A percentile compares a stretch with the other conserved stretches of the same genome.
These are phyloP conservation scores for Lagenidium giganteum DNA, from an alignment of 352 stramenopile species.

Conservation along the genomic window DNA sequence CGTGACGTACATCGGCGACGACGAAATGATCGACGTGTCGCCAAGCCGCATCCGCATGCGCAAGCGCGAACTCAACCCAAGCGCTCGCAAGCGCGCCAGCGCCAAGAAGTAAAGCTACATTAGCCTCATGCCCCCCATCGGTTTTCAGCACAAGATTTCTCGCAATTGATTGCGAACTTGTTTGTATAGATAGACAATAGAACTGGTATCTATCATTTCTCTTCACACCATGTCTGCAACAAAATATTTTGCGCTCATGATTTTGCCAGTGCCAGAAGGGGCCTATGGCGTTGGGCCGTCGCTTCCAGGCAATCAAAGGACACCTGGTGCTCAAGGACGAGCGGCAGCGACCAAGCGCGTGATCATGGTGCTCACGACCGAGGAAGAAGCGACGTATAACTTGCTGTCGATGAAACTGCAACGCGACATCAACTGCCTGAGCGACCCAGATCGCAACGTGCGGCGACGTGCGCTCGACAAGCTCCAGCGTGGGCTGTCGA, in stretches of 20 bases:
- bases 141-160: too few species aligned
- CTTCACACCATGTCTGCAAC: too few species aligned
- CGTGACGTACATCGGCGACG: constrained; percentile 96
- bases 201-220: too few species aligned
- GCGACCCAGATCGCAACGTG: constrained; percentile 61
- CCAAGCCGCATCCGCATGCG: constrained; percentile 91
- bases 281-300: too few species aligned
- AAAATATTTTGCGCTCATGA: too few species aligned
- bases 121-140: too few species aligned
- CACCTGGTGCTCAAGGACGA: too few species aligned
- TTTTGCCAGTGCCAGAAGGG: too few species aligned
- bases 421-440: constrained; percentile 78
- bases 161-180: too few species aligned
- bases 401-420: constrained; percentile 78
- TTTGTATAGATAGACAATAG: neutral
- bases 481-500: constrained; percentile 45
- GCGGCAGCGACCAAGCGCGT: neutral
- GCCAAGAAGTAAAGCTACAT: constrained; percentile 61
- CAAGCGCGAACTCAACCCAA: constrained; percentile 66
- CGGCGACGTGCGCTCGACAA: constrained; percentile 71
- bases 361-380: constrained; percentile 37
- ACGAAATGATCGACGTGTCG: constrained; percentile 99
- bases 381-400: constrained; percentile 46
- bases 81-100: constrained; percentile 44
- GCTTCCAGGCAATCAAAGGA: too few species aligned